A percentile compares a stretch with the other conserved stretches of the same genome.
These are phyloP conservation scores for Capsicum baccatum DNA, from an alignment of 257 asterid species.

Conservation along the genomic window DNA sequence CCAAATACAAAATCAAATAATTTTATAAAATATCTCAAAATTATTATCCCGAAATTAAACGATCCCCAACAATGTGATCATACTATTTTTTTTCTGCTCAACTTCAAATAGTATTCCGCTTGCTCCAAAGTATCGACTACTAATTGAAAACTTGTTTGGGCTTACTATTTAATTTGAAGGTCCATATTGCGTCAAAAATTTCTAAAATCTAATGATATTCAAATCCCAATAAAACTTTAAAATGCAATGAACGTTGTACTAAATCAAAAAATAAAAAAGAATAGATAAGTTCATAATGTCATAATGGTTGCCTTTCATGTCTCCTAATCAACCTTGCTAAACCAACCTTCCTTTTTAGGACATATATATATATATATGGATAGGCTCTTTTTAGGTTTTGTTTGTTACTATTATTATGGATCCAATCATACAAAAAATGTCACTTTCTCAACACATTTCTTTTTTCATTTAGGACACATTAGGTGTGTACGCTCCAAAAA, in stretches of 20 bases:
- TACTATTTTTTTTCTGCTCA: neutral
- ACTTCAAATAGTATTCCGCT: neutral
- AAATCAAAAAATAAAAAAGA: neutral
- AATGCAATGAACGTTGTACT: conserved; percentile 15
- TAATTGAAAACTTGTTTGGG: neutral
- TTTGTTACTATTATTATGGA: conserved; percentile 5
- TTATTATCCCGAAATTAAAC: too few relatives aligned
- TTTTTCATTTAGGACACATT: neutral
- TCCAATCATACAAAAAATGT: conserved; percentile 26
- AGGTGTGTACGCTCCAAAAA: neutral
- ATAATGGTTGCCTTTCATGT: conserved; percentile 24
- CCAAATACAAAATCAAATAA: too few relatives aligned
- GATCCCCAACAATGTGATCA: too few relatives aligned
- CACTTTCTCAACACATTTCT: neutral
- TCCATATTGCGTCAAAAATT: neutral
- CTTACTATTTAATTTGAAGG: neutral
- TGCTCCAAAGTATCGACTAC: neutral
- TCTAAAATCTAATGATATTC: neutral
- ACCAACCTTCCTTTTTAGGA: too few relatives aligned
- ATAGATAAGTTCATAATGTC: neutral
- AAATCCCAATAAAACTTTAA: neutral
- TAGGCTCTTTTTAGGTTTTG: neutral
- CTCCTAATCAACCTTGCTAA: neutral
- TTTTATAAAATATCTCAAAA: too few relatives aligned
- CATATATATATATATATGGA: too few relatives aligned